Percentiles rank a stretch among this genome's conserved stretches.
Conservation (phyloP, 2,329 filamentous ascomycete species). For the Beauveria australis region DNA sequence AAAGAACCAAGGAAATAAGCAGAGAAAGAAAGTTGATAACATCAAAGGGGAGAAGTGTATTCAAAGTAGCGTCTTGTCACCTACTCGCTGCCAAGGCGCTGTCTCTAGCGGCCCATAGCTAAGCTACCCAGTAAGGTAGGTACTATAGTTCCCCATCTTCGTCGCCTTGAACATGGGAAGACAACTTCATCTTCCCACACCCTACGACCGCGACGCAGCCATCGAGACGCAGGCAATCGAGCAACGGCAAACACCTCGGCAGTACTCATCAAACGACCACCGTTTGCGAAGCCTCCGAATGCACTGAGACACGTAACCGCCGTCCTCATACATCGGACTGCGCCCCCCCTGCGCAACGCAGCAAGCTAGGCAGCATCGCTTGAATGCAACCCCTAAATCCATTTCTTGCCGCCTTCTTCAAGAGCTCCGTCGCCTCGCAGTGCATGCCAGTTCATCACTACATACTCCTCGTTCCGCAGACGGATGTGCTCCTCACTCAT, state of each 20-base stretch:
- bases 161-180: not conserved
- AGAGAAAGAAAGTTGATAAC: too few relatives aligned
- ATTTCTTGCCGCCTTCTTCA: constrained; percentile 97
- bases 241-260: not conserved
- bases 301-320: not conserved
- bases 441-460: constrained; percentile 88
- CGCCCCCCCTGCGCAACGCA: not conserved
- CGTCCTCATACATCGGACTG: not conserved
- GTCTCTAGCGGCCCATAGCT: not conserved
- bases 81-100: too few relatives aligned
- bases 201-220: not conserved
- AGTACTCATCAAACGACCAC: not conserved
- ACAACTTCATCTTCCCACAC: not conserved
- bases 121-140: not conserved
- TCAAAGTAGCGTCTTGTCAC: too few relatives aligned
- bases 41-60: too few relatives aligned
- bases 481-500: constrained; percentile 80
- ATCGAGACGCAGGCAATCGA: not conserved
- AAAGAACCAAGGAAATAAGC: too few relatives aligned
- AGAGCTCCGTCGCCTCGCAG: constrained; percentile 84
- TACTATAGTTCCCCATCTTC: not conserved
- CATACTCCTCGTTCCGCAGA: constrained; percentile 87
- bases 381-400: constrained; percentile 97
- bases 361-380: constrained; percentile 20
- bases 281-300: not conserved